These are phyloP conservation scores for Middelhovenomyces tepae DNA, from an alignment of 805 yeast species.

Conservation along the genomic window DNA sequence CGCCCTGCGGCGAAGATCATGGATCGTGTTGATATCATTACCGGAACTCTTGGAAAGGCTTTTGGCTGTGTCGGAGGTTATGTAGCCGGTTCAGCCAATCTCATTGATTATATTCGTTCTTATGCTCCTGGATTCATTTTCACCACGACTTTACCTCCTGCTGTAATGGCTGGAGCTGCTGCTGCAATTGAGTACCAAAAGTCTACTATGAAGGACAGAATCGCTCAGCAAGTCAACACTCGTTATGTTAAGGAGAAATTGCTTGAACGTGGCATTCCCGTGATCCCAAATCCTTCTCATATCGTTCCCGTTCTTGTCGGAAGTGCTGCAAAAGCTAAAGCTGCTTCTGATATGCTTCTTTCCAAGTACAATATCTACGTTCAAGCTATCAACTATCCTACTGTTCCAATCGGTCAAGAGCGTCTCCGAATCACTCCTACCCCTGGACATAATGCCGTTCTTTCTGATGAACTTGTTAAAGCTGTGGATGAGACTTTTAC, in stretches of 20 bases:
- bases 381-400: slow-evolving; percentile 97
- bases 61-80: slow-evolving; percentile 98
- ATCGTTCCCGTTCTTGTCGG: slow-evolving; percentile 94
- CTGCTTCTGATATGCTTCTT: slow-evolving; percentile 83
- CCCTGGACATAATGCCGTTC: slow-evolving; percentile 81
- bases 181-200: slow-evolving; percentile 83
- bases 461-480: slow-evolving; percentile 64
- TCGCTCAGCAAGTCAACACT: slow-evolving; percentile 76
- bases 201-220: slow-evolving; percentile 65
- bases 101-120: slow-evolving; percentile 93
- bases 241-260: slow-evolving; percentile 73
- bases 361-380: slow-evolving; percentile 82
- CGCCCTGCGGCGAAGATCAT: slow-evolving; percentile 46
- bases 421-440: slow-evolving; percentile 98
- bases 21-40: slow-evolving; percentile 90
- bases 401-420: slow-evolving; percentile 93
- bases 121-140: slow-evolving; percentile 96
- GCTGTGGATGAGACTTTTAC: slow-evolving; percentile 78
- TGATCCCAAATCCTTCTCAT: slow-evolving; percentile 95
- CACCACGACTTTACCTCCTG: slow-evolving; percentile 96
- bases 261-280: slow-evolving; percentile 73
- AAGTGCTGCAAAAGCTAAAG: slow-evolving; percentile 84
- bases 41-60: slow-evolving; percentile 97
- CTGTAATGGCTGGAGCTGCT: slow-evolving; percentile 90
- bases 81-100: slow-evolving; percentile 74